Conservation (phyloP, 2,329 filamentous ascomycete species). For the Colletotrichum destructivum region DNA sequence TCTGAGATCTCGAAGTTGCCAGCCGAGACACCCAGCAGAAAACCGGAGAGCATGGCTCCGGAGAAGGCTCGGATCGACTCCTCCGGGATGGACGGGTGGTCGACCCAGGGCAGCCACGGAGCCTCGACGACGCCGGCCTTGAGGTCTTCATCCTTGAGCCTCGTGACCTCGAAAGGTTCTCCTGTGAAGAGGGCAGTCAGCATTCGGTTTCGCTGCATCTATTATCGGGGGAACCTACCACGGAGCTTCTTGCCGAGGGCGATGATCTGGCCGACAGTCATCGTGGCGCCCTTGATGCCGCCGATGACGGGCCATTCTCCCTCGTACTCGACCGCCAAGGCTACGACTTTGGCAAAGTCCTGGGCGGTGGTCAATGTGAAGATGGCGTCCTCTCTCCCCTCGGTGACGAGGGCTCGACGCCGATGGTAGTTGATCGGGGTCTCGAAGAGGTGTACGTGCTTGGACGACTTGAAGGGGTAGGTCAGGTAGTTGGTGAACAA, state of each 20-base stretch:
- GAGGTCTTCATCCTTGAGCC: constrained; percentile 63
- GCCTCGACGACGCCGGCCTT: constrained; percentile 57
- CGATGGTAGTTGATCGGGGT: constrained; percentile 57
- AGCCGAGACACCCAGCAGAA: constrained; percentile 51
- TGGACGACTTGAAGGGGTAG: constrained; percentile 62
- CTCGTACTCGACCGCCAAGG: constrained; percentile 59
- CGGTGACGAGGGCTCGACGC: constrained; percentile 58
- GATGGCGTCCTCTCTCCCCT: constrained; percentile 57
- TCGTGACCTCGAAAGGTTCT: constrained; percentile 54
- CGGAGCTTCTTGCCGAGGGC: constrained; percentile 58
- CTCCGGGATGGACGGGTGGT: constrained; percentile 45
- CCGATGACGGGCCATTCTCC: constrained; percentile 59
- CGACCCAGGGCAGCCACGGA: constrained; percentile 56
- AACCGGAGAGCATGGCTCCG: constrained; percentile 46
- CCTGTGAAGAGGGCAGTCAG: neutral
- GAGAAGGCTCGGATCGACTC: constrained; percentile 44
- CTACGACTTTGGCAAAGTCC: constrained; percentile 60
- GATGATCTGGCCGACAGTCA: constrained; percentile 56
- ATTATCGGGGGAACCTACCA: constrained; percentile 49
- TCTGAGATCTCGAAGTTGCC: constrained; percentile 57
- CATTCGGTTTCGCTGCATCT: too few relatives aligned
- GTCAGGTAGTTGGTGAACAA: constrained; percentile 70
- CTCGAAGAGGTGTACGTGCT: constrained; percentile 58
- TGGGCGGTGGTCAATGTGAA: constrained; percentile 61
- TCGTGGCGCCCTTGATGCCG: constrained; percentile 57